Conservation (phyloP, 106 monocot species). For the Phalaenopsis aphrodite region DNA sequence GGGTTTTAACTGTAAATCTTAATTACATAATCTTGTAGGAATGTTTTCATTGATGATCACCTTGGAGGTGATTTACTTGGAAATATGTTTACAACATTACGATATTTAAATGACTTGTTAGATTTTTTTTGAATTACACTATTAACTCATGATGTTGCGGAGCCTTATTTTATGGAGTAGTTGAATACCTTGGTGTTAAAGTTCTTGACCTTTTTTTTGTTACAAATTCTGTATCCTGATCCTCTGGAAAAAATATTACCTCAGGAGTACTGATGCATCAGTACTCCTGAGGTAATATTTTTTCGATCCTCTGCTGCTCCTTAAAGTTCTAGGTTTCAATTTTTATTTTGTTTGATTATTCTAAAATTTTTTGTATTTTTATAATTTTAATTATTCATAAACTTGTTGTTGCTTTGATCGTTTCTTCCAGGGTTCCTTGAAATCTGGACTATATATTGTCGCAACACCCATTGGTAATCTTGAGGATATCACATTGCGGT, state of each 20-base stretch:
- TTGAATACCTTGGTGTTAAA: not conserved
- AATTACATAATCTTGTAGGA: not conserved
- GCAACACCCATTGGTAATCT: constrained; percentile 97
- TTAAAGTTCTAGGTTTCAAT: not conserved
- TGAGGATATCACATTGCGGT: constrained; percentile 97
- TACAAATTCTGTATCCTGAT: not conserved
- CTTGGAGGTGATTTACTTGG: not conserved
- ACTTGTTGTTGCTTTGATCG: not conserved
- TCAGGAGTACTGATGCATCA: too few species aligned
- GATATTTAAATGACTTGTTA: too few species aligned
- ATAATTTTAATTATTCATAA: not conserved
- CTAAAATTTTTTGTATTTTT: not conserved
- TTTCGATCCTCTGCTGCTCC: not conserved
- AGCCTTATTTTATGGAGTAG: not conserved
- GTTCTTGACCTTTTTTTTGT: not conserved
- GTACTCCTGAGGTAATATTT: too few species aligned
- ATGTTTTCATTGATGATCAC: not conserved
- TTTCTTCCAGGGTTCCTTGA: constrained; percentile 16
- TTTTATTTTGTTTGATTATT: not conserved
- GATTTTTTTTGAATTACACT: too few species aligned
- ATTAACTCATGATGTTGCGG: not conserved
- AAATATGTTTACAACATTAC: too few species aligned
- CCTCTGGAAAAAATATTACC: too few species aligned
- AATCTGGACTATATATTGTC: constrained; percentile 83
- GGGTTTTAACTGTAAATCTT: not conserved